These are phyloP conservation scores for Canavalia ensiformis DNA, from an alignment of 306 rosid genomes.

Conservation along the genomic window DNA sequence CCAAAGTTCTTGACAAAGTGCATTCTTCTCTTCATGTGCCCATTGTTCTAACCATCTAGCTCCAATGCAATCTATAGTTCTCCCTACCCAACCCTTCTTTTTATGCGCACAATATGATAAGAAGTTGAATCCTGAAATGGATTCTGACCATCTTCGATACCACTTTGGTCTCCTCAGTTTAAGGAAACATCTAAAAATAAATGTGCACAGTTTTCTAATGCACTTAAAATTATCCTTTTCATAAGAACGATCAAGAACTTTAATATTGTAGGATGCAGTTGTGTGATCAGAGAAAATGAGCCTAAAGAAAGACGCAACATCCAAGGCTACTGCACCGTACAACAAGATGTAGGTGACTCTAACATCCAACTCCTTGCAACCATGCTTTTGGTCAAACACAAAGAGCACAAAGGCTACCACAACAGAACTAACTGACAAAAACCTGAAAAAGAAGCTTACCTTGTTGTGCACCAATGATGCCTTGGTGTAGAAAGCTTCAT, in stretches of 20 bases:
- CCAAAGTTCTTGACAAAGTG: slow-evolving; percentile 21
- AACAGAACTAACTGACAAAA: slow-evolving; percentile 32
- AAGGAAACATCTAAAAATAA: neutral
- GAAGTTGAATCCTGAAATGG: slow-evolving; percentile 49
- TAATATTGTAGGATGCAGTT: neutral
- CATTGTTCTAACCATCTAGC: neutral
- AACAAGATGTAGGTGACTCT: slow-evolving; percentile 53
- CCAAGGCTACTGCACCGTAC: slow-evolving; percentile 59
- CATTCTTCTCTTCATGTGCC: neutral
- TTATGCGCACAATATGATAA: slow-evolving; percentile 41
- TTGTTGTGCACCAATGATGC: slow-evolving; percentile 10
- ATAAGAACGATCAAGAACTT: neutral
- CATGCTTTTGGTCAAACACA: slow-evolving; percentile 33
- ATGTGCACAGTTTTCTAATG: neutral
- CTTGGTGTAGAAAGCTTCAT: slow-evolving; percentile 62
- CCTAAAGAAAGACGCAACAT: slow-evolving; percentile 43
- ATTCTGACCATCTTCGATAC: slow-evolving; percentile 59
- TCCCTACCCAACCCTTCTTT: neutral
- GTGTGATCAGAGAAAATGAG: slow-evolving; percentile 56
- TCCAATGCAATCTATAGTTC: neutral
- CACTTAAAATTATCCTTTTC: neutral
- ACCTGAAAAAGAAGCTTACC: slow-evolving; percentile 19
- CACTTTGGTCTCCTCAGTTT: slow-evolving; percentile 18
- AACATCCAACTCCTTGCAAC: slow-evolving; percentile 43
- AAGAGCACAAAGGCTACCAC: slow-evolving; percentile 44